These are phyloP conservation scores for Funneliformis mosseae DNA, from an alignment of 192 early-diverging fungal species.

Conservation along the genomic window DNA sequence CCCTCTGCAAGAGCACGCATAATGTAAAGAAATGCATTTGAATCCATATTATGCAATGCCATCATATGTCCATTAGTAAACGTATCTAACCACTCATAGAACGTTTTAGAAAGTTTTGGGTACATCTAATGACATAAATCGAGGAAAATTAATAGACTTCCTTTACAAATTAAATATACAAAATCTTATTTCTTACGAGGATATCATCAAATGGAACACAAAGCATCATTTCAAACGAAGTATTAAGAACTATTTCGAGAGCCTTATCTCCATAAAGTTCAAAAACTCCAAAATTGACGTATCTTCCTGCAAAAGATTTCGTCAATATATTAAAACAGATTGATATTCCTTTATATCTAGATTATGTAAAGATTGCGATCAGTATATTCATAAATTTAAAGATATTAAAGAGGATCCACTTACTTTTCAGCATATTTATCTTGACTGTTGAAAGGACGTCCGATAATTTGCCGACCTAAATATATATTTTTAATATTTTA, in stretches of 20 bases:
- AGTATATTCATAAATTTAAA: neutral
- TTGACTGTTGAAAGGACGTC: constrained; percentile 29
- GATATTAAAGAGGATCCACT: neutral
- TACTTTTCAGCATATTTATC: constrained; percentile 57
- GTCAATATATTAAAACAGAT: constrained; percentile 75
- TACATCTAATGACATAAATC: constrained; percentile 46
- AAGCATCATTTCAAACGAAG: constrained; percentile 70
- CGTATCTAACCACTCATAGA: constrained; percentile 69
- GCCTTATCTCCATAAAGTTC: constrained; percentile 83
- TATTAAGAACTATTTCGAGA: constrained; percentile 63
- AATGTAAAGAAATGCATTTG: constrained; percentile 66
- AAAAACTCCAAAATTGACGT: constrained; percentile 93
- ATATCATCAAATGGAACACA: constrained; percentile 75
- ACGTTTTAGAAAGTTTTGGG: constrained; percentile 60
- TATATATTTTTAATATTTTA: neutral
- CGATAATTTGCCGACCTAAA: constrained; percentile 13
- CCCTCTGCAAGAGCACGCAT: constrained; percentile 77
- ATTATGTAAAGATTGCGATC: neutral
- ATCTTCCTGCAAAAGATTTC: constrained; percentile 72
- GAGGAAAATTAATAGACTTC: neutral
- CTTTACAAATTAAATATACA: neutral
- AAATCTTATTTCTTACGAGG: constrained; percentile 49
- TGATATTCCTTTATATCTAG: constrained; percentile 75
- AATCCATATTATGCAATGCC: constrained; percentile 58
- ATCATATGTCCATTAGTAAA: constrained; percentile 70